phyloP scores from a whole-genome alignment of 1,284 basidiomycete species.

The Tausonia pullulans region DNA sequence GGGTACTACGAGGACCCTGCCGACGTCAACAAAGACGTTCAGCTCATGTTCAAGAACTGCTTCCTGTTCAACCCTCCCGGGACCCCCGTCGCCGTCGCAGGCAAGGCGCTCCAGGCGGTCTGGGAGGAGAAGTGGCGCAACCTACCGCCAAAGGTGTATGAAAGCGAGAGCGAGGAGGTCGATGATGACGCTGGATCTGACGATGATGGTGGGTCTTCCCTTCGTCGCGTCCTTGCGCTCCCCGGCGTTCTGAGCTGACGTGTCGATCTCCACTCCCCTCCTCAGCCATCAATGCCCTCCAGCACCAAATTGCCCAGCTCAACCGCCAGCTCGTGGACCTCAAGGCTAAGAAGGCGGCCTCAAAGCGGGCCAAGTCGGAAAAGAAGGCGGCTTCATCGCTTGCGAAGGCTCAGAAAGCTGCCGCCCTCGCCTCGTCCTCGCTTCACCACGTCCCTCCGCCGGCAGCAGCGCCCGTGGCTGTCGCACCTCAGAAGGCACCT shows the following conservation, averaged over 20 bases:
- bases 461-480: neutral
- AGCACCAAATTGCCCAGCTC: neutral
- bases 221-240: neutral
- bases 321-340: conserved; percentile 14
- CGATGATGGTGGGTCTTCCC: conserved; percentile 25
- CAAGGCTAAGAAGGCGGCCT: neutral
- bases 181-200: conserved; percentile 44
- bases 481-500: neutral
- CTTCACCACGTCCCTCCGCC: neutral
- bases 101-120: conserved; percentile 63
- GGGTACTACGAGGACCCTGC: conserved; percentile 61
- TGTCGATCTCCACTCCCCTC: neutral
- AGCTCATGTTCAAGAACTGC: conserved; percentile 88
- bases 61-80: conserved; percentile 82
- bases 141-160: conserved; percentile 47
- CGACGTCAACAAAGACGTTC: conserved; percentile 82
- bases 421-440: neutral
- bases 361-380: neutral
- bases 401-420: neutral
- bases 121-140: conserved; percentile 86
- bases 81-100: conserved; percentile 73
- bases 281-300: neutral
- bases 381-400: neutral
- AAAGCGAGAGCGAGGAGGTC: conserved; percentile 33
- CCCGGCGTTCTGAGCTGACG: too few relatives aligned